Base-by-base conservation (phyloP, 768 basidiomycete species). In the Termitomyces sp. region DNA sequence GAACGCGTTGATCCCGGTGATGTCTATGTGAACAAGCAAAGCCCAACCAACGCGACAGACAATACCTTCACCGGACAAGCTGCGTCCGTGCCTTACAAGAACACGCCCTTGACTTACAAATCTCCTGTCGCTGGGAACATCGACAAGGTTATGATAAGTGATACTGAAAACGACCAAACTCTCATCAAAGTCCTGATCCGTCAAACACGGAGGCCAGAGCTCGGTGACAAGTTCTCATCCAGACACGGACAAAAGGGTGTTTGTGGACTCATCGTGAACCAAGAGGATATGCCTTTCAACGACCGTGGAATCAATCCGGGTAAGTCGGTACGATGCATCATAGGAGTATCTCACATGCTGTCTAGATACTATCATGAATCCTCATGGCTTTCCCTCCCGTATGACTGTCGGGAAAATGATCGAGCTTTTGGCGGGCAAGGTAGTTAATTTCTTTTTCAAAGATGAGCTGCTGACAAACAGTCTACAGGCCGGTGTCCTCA, bases 351-450 rank as follows among this genome's bases (percentile, higher is more conserved):
- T 58, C 44, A 58, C 44, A 59, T 40, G 35, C 62, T 20, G 40
- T 32, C 28, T 7, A 89, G 96, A 99, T 74, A 93, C 95, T 18
- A 97, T 99, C 77, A 98, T 99, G 96, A 99, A 99, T 71, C 97
- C 97, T 3, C 97, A 99, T 74, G 97, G 97, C 68, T 98, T 99
- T 81, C 97, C 97, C 5, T 96, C 93, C 58, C 91, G 96, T 56
- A 98, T 95, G 95, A 99, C 97, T 28, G 97, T 99, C 32, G 97
- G 97, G 51, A 99, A 99, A 79, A 99, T 99, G 97, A 97, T 99
- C 55, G 97, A 99, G 73, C 79, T 98, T 23, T 76, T 99, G 35
- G 91, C 95, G 13, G 96, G 97, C 53, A 99, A 99, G 83, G 92
- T 91, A 58, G 2, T 20, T 3, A 40, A 41, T 38, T 63, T 50